Evolutionary conservation across 2,329 filamentous ascomycete species (phyloP).

Genomic region (Neophaeococcomyces mojaviensis): DNA sequence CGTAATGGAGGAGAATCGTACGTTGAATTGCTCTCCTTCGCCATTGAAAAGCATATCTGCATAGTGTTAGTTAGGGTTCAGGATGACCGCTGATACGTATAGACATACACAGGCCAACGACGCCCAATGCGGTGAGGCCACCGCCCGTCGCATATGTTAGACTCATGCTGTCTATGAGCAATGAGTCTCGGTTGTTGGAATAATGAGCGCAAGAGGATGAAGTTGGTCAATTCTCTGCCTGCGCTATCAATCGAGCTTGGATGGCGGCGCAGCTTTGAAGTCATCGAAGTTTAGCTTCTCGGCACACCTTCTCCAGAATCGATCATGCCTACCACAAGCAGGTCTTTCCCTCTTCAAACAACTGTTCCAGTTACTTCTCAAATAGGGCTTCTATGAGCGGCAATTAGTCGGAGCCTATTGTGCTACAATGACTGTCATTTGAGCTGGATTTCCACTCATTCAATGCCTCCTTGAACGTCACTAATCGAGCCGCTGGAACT

Average conservation of each 20-base stretch:
- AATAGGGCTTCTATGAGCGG: too few species aligned
- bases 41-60: constrained; percentile 98
- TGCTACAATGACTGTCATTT: too few species aligned
- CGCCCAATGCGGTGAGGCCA: constrained; percentile 58
- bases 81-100: neutral
- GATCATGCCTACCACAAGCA: too few species aligned
- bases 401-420: too few species aligned
- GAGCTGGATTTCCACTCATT: too few species aligned
- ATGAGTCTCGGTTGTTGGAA: neutral
- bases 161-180: constrained; percentile 50
- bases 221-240: neutral
- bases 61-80: constrained; percentile 11
- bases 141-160: constrained; percentile 63
- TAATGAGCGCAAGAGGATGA: constrained; percentile 1
- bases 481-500: too few species aligned
- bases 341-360: too few species aligned
- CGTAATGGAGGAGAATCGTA: constrained; percentile 35
- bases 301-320: too few species aligned
- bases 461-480: too few species aligned
- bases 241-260: neutral
- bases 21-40: constrained; percentile 92
- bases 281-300: too few species aligned
- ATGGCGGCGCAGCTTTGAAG: too few species aligned
- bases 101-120: constrained; percentile 71
- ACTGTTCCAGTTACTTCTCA: too few species aligned